Conservation (phyloP, 23 red algal species). For the Gracilaria caudata region DNA sequence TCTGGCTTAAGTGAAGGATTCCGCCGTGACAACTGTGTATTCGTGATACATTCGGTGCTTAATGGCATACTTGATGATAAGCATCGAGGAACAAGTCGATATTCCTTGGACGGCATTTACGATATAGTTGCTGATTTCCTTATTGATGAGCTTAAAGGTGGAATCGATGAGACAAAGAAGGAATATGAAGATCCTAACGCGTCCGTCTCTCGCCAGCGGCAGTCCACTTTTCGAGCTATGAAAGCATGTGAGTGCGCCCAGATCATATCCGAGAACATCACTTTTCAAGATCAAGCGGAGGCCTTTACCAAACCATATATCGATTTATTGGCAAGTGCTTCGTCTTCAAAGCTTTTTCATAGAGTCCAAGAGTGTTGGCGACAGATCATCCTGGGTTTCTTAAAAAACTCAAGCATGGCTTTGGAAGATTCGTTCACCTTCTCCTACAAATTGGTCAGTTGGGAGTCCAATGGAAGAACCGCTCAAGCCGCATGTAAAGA, state of each 20-base stretch:
- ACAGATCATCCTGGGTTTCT: conserved; percentile 44
- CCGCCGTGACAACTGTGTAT: conserved; percentile 50
- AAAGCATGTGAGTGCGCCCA: conserved; percentile 59
- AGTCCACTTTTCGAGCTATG: conserved; percentile 49
- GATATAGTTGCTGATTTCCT: conserved; percentile 40
- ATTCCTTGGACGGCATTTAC: conserved; percentile 33
- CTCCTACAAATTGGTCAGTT: conserved; percentile 34
- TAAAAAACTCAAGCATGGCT: conserved; percentile 31
- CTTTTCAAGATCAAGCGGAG: conserved; percentile 34
- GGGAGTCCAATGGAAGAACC: not conserved
- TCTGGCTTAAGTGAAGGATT: conserved; percentile 50
- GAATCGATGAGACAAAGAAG: conserved; percentile 16
- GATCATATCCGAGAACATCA: conserved; percentile 13
- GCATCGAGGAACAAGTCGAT: not conserved
- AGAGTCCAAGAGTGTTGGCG: conserved; percentile 51
- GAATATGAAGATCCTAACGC: conserved; percentile 75
- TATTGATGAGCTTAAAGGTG: conserved; percentile 48
- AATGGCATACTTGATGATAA: conserved; percentile 31
- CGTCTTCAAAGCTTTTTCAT: conserved; percentile 44
- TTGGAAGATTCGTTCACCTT: conserved; percentile 38
- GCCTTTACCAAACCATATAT: conserved; percentile 33
- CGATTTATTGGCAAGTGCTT: conserved; percentile 14
- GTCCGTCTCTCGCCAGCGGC: conserved; percentile 26
- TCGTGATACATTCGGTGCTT: conserved; percentile 56
- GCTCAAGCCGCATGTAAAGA: not conserved